Conservation (phyloP, 805 yeast species). For the Saccharomycopsis synnaedendra region DNA sequence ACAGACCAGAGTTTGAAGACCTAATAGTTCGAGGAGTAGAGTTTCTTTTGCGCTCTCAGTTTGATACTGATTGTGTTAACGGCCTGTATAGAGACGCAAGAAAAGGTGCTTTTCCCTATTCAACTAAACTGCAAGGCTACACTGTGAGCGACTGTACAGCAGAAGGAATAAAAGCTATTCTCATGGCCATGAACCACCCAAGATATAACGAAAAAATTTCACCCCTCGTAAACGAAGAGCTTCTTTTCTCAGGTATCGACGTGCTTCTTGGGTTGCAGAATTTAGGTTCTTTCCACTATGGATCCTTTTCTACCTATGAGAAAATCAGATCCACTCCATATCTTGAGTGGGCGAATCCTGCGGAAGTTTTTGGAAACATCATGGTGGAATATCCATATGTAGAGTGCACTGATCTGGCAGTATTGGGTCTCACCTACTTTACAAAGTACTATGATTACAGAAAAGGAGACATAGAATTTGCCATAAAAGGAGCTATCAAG, state of each 20-base stretch:
- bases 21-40: conserved; percentile 54
- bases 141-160: conserved; percentile 93
- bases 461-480: conserved; percentile 47
- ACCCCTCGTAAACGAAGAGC: conserved; percentile 26
- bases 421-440: conserved; percentile 78
- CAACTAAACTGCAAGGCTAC: conserved; percentile 92
- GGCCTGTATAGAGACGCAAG: conserved; percentile 79
- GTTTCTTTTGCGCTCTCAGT: conserved; percentile 75
- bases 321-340: conserved; percentile 68
- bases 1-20: conserved; percentile 50
- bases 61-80: conserved; percentile 62
- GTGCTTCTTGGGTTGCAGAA: conserved; percentile 70
- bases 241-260: conserved; percentile 61
- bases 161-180: conserved; percentile 11
- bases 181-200: conserved; percentile 9
- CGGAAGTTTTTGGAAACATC: conserved; percentile 95
- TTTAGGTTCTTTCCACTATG: conserved; percentile 64
- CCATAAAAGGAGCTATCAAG: conserved; percentile 62
- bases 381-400: conserved; percentile 99
- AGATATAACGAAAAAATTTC: conserved; percentile 34
- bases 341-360: conserved; percentile 79
- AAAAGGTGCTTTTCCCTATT: conserved; percentile 91
- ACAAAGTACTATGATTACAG: conserved; percentile 55
- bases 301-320: conserved; percentile 91
- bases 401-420: conserved; percentile 94